Percentiles rank a stretch among this genome's conserved stretches.
These are phyloP conservation scores for Elongisporangium undulatum DNA, from an alignment of 352 stramenopile genomes.

Conservation along the genomic window DNA sequence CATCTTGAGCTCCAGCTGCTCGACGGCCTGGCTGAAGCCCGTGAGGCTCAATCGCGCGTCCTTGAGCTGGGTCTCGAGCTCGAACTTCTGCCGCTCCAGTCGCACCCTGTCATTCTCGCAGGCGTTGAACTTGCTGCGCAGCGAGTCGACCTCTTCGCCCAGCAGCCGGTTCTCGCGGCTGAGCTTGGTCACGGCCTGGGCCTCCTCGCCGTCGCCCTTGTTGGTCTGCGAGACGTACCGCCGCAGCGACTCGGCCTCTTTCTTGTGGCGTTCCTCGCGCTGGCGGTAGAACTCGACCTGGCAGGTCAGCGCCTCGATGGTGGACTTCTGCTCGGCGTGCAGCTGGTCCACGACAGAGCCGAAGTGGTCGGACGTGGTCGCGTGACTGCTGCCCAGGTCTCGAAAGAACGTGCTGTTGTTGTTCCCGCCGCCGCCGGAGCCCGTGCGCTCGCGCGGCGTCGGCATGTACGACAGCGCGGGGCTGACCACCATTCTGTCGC, in stretches of 20 bases:
- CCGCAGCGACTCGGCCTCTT: slow-evolving; percentile 58
- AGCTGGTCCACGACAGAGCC: slow-evolving; percentile 64
- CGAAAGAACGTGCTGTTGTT: slow-evolving; percentile 3
- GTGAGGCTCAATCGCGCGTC: slow-evolving; percentile 51
- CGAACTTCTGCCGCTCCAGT: slow-evolving; percentile 35
- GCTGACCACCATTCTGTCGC: background rate
- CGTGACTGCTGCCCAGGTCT: slow-evolving; percentile 1
- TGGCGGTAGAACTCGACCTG: slow-evolving; percentile 80
- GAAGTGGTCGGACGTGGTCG: slow-evolving; percentile 18
- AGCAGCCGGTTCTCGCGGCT: slow-evolving; percentile 52
- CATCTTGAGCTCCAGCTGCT: slow-evolving; percentile 78
- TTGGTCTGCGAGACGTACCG: slow-evolving; percentile 24
- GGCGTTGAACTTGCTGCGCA: slow-evolving; percentile 27
- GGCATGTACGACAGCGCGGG: slow-evolving; percentile 2
- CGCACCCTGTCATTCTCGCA: slow-evolving; percentile 42
- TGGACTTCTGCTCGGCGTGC: slow-evolving; percentile 75
- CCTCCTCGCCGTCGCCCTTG: slow-evolving; percentile 7
- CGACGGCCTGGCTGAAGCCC: slow-evolving; percentile 61
- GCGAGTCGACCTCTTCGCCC: slow-evolving; percentile 51
- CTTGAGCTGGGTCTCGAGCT: slow-evolving; percentile 54
- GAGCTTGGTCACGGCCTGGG: slow-evolving; percentile 30
- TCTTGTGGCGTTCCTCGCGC: slow-evolving; percentile 58
- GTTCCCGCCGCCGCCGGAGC: background rate
- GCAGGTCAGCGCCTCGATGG: slow-evolving; percentile 72
- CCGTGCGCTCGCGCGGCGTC: background rate